Evolutionary conservation across 2,329 filamentous ascomycete species (phyloP).

Genomic region (Cercospora sp.): DNA sequence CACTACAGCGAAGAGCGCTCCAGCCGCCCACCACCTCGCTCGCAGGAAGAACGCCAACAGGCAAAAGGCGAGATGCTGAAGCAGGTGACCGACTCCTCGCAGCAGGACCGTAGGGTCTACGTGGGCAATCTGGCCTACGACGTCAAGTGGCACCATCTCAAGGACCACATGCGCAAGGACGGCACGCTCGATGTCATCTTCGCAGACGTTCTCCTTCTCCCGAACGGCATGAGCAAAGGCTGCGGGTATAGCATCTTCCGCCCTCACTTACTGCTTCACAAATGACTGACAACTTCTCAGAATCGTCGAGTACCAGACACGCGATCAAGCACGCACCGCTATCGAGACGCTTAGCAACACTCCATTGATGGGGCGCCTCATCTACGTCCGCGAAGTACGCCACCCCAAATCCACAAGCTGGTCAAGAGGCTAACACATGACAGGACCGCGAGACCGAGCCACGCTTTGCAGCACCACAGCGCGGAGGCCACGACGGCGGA

Average conservation of each 20-base stretch:
- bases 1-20: slow-evolving; percentile 52
- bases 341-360: slow-evolving; percentile 98
- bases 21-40: slow-evolving; percentile 51
- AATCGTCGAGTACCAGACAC: slow-evolving; percentile 99
- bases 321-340: slow-evolving; percentile 97
- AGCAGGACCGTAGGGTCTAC: slow-evolving; percentile 98
- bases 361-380: slow-evolving; percentile 95
- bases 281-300: slow-evolving; percentile 47
- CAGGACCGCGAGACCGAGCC: slow-evolving; percentile 98
- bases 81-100: slow-evolving; percentile 87
- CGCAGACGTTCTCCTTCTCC: slow-evolving; percentile 98
- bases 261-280: background rate
- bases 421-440: slow-evolving; percentile 17
- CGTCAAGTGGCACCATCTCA: slow-evolving; percentile 99
- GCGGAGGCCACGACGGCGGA: slow-evolving; percentile 63
- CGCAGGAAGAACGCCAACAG: slow-evolving; percentile 77
- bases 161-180: slow-evolving; percentile 99
- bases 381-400: slow-evolving; percentile 93
- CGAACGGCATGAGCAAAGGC: slow-evolving; percentile 99
- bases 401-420: background rate
- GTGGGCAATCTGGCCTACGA: slow-evolving; percentile 99
- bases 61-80: slow-evolving; percentile 96
- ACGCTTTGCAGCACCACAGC: slow-evolving; percentile 60
- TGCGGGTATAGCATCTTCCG: slow-evolving; percentile 77
- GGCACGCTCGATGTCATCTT: slow-evolving; percentile 86